Evolutionary conservation across 305 asterid genomes (phyloP).

Genomic region (Fraxinus greggii): DNA sequence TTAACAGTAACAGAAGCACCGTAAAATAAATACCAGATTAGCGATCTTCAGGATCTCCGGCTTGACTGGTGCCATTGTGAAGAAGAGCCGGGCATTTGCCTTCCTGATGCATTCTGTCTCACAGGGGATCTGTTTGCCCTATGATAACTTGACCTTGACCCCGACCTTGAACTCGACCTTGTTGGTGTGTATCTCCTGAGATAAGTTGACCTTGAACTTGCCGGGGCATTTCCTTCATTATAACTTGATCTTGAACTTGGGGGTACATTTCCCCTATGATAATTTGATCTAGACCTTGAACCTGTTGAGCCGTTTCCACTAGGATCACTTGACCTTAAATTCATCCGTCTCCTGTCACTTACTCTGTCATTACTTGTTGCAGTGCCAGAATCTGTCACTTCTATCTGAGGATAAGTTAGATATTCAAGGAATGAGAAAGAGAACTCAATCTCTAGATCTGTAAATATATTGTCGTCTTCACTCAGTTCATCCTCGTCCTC

Average conservation of each 20-base stretch:
- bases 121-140: not conserved
- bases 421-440: constrained; percentile 32
- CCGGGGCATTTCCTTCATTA: constrained; percentile 9
- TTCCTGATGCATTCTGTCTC: not conserved
- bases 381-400: constrained; percentile 27
- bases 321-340: constrained; percentile 4
- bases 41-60: not conserved
- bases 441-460: constrained; percentile 30
- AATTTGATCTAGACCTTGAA: not conserved
- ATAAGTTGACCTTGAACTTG: constrained; percentile 19
- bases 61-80: not conserved
- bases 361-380: constrained; percentile 23
- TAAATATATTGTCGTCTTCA: constrained; percentile 18
- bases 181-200: not conserved
- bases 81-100: not conserved
- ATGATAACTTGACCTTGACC: not conserved
- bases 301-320: not conserved
- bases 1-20: not conserved
- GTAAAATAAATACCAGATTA: not conserved
- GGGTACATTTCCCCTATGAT: not conserved
- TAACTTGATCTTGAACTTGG: constrained; percentile 20
- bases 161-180: not conserved
- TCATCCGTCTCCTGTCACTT: not conserved
- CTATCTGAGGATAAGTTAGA: constrained; percentile 24
- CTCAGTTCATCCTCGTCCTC: constrained; percentile 35